Evolutionary conservation across 2,329 filamentous ascomycete species (phyloP), one percentile per base, ranked within the genome.

Genomic region (Talaromyces sp.): DNA sequence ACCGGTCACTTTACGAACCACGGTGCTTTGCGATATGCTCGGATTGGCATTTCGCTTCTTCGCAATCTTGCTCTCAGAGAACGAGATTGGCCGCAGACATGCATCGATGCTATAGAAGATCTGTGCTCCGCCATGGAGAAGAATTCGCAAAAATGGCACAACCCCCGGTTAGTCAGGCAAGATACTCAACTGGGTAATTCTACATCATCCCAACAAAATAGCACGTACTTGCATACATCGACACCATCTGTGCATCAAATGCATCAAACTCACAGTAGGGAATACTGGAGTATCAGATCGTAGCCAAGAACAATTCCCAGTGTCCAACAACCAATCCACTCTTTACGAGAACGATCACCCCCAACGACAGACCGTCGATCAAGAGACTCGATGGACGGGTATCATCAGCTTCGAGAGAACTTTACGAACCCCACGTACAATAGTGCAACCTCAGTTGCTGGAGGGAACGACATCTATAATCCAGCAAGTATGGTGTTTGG

Each of bases 401-500:
- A 53, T 53, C 15, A 29, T 29, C 49, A 53, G 22, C 25, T 31
- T 29, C 25, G 27, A 29, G 25, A 53, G 25, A 27, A 53, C 6
- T 11, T n/a, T n/a, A 29, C 25, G 15, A 53, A 29, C 7, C 25
- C 49, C 49, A n/a, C 15, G 25, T 53, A 53, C 11, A 8, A 53
- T 29, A n/a, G 25, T 29, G 17, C 49, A 3, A 15, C 75, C 13
- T 27, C 13, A 58, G 5, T 6, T 17, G 27, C 2, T 40, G 43
- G 3, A 25, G 31, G n/a, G 15, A 53, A n/a, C 29, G 59, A 63
- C 5, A 67, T 67, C 0, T 67, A 68, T 13, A 68, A 64, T 17
- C 68, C 69, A 15, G 70, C 67, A 2, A 69, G 68, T 5, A 66
- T 71, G 1, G 66, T 72, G 6, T 72, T 72, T 31, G 70, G 70